phyloP scores from a whole-genome alignment of 2,329 filamentous ascomycete species.

The Botryotinia narcissicola region DNA sequence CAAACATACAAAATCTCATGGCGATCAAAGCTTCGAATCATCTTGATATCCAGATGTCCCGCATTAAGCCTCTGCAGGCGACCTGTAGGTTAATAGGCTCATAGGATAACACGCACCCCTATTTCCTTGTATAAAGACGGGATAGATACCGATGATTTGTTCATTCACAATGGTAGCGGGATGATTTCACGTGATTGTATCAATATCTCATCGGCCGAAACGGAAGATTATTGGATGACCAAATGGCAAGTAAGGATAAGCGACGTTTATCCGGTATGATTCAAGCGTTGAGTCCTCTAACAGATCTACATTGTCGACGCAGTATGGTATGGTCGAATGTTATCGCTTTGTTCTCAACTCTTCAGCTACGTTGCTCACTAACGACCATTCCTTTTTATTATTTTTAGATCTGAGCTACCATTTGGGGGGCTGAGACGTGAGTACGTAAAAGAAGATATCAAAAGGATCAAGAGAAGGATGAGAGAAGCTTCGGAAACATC shows the following conservation, averaged over 20 bases:
- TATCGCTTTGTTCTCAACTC: neutral
- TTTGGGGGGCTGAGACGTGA: neutral
- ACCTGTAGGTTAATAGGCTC: neutral
- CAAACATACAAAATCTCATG: neutral
- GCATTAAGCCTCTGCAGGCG: neutral
- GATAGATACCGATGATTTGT: too few species aligned
- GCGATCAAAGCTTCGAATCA: constrained; percentile 7
- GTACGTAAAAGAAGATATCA: neutral
- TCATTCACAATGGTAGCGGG: neutral
- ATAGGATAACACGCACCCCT: neutral
- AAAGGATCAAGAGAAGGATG: neutral
- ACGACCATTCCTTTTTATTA: neutral
- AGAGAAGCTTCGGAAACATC: neutral
- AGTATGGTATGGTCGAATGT: neutral
- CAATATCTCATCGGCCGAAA: neutral
- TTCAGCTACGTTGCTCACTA: neutral
- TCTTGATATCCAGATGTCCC: neutral
- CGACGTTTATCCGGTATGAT: neutral
- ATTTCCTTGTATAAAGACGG: neutral
- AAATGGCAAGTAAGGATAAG: neutral
- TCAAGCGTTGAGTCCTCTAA: neutral
- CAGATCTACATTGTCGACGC: neutral
- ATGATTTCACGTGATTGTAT: neutral
- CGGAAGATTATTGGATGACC: neutral
- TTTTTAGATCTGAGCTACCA: neutral